Evolutionary conservation across 1,284 basidiomycete genomes (phyloP).

Genomic region (Psilocybe mexicana): DNA sequence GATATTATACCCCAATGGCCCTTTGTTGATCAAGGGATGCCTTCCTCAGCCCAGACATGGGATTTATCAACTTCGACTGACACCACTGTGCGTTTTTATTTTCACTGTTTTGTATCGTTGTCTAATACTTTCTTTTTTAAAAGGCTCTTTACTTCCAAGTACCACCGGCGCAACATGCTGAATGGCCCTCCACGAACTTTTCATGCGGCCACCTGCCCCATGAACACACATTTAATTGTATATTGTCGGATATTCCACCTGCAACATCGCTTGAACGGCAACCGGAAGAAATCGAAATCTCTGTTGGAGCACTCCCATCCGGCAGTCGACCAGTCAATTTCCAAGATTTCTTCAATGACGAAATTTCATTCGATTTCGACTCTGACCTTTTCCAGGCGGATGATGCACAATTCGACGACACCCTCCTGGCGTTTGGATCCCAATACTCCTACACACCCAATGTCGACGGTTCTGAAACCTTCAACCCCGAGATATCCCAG

Average conservation of each 20-base stretch:
- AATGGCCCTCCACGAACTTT: not conserved
- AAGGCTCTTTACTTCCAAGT: not conserved
- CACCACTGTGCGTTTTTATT: not conserved
- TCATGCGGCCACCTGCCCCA: not conserved
- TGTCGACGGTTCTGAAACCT: not conserved
- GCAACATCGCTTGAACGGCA: not conserved
- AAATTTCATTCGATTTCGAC: not conserved
- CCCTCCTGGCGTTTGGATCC: not conserved
- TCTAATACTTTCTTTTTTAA: not conserved
- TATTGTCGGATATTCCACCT: not conserved
- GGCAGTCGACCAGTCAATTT: not conserved
- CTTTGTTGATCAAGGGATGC: not conserved
- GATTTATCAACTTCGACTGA: not conserved
- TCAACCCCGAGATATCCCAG: too few relatives aligned
- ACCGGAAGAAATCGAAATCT: not conserved
- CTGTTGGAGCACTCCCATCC: not conserved
- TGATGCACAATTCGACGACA: not conserved
- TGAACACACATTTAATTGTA: not conserved
- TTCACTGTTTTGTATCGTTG: not conserved
- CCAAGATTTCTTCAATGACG: not conserved
- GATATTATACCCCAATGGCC: too few relatives aligned
- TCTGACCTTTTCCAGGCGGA: not conserved
- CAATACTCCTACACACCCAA: not conserved
- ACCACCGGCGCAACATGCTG: not conserved
- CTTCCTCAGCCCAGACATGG: not conserved